These are phyloP conservation scores for Penicillium silybi DNA, from an alignment of 495 filamentous ascomycete genomes.

Conservation along the genomic window DNA sequence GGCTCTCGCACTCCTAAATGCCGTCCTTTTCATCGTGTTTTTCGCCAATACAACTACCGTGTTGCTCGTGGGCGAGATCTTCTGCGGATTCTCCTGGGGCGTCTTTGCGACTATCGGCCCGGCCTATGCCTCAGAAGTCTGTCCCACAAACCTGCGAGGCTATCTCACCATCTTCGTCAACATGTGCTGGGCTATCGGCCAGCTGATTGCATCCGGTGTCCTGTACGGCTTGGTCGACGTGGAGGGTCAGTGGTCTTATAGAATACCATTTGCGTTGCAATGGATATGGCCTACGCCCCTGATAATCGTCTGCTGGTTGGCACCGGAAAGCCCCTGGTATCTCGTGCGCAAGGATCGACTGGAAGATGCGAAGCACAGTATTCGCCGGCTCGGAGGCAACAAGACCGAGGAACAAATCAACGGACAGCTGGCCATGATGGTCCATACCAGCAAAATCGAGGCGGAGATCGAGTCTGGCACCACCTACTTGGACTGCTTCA, in stretches of 20 bases:
- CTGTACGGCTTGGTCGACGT: constrained; percentile 44
- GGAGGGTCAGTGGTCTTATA: constrained; percentile 41
- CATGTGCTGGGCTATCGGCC: constrained; percentile 65
- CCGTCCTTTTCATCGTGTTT: constrained; percentile 53
- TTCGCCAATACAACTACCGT: constrained; percentile 40
- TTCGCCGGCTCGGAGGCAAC: constrained; percentile 36
- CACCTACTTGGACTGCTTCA: constrained; percentile 66
- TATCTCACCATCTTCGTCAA: constrained; percentile 59
- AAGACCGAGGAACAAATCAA: constrained; percentile 50
- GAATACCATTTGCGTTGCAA: constrained; percentile 58
- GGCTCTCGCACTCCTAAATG: constrained; percentile 41
- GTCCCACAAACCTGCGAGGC: constrained; percentile 53
- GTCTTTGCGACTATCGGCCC: constrained; percentile 54
- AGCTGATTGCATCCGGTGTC: constrained; percentile 53
- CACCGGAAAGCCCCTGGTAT: constrained; percentile 65
- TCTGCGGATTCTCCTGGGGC: constrained; percentile 49
- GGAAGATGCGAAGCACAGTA: constrained; percentile 40
- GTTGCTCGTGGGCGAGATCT: constrained; percentile 40
- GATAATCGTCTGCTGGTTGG: constrained; percentile 50
- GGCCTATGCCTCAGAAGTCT: constrained; percentile 62
- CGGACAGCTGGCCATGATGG: constrained; percentile 52
- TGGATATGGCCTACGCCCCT: constrained; percentile 65
- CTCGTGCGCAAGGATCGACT: constrained; percentile 52
- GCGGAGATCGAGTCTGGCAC: constrained; percentile 53
- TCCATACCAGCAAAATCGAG: constrained; percentile 60